These are phyloP conservation scores for Secale cereale DNA, from an alignment of 176 grass and related monocot species.

Conservation along the genomic window DNA sequence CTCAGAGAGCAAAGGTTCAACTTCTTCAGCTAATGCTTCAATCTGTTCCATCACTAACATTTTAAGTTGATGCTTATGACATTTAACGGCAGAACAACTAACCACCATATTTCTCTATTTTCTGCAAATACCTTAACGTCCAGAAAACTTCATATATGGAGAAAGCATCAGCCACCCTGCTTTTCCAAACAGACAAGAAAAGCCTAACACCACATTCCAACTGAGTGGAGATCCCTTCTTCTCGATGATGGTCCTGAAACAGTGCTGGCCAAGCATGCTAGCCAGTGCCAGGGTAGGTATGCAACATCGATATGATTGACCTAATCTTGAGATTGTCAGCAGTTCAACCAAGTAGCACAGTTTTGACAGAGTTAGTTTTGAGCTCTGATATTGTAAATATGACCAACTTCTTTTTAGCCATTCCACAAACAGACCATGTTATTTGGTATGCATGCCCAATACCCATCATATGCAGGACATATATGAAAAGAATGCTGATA, in stretches of 20 bases:
- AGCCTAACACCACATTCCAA: slow-evolving; percentile 2
- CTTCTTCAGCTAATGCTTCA: slow-evolving; percentile 86
- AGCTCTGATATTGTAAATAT: slow-evolving; percentile 4
- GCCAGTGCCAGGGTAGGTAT: not conserved
- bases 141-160: not conserved
- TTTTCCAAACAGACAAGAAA: slow-evolving; percentile 3
- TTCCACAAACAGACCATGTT: not conserved
- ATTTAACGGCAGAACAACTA: not conserved
- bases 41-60: slow-evolving; percentile 68
- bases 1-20: slow-evolving; percentile 83
- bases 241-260: not conserved
- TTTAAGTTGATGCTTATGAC: slow-evolving; percentile 31
- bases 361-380: not conserved
- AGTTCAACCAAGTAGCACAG: not conserved
- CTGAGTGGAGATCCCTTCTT: slow-evolving; percentile 24
- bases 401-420: not conserved
- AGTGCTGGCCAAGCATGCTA: slow-evolving; percentile 1
- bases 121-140: not conserved
- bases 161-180: not conserved
- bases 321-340: not conserved
- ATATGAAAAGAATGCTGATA: not conserved
- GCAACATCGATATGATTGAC: not conserved
- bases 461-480: not conserved
- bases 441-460: not conserved
- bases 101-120: not conserved